Conservation (phyloP, 257 asterid genomes). For the Agastache rugosa region DNA sequence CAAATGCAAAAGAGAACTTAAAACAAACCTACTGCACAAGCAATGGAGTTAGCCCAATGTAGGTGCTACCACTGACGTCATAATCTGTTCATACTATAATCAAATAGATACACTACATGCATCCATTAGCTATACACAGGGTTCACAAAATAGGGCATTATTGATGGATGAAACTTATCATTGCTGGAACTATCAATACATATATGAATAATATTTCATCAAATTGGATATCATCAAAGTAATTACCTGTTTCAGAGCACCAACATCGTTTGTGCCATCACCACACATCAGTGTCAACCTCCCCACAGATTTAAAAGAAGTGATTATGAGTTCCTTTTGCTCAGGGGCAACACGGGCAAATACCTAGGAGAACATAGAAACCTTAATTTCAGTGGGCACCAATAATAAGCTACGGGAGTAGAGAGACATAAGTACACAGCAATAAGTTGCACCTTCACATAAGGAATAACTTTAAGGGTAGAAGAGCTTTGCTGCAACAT, state of each 20-base stretch:
- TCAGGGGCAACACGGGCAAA: conserved; percentile 99
- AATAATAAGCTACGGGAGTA: conserved; percentile 8
- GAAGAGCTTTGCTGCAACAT: conserved; percentile 89
- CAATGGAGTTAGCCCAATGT: background rate
- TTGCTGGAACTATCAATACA: background rate
- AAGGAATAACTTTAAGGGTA: conserved; percentile 85
- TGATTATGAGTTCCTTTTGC: conserved; percentile 96
- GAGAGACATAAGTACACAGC: conserved; percentile 19
- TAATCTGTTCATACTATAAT: background rate
- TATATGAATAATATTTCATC: conserved; percentile 4
- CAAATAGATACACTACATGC: background rate
- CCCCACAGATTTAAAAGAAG: conserved; percentile 94
- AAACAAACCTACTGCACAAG: background rate
- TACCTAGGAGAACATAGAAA: conserved; percentile 54
- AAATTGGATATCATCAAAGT: background rate
- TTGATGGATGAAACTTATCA: conserved; percentile 8
- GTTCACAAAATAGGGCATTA: background rate
- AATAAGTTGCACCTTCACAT: conserved; percentile 70
- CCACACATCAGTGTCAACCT: conserved; percentile 97
- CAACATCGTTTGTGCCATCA: conserved; percentile 99
- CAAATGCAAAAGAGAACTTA: background rate
- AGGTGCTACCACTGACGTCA: background rate
- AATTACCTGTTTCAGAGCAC: conserved; percentile 96
- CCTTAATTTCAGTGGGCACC: conserved; percentile 19
- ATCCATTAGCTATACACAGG: background rate